Conservation (phyloP, 2,329 filamentous ascomycete species). For the Cladophialophora chaetospira region DNA sequence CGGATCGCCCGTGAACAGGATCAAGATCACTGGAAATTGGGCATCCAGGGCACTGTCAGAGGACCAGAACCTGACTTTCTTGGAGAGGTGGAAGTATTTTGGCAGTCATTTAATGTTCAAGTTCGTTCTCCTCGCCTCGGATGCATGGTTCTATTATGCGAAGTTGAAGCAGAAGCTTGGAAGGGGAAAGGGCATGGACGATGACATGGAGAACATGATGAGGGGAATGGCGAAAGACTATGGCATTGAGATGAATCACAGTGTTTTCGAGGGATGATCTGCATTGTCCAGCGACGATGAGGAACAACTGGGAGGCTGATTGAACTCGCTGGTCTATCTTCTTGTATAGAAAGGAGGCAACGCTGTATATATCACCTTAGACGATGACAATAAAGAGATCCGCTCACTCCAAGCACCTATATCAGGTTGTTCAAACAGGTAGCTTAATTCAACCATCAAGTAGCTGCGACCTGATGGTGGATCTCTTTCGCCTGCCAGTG, state of each 20-base stretch:
- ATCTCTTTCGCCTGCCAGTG: no score
- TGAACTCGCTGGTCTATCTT: no score
- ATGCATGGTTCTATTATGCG: slow-evolving; percentile 80
- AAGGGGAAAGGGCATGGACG: slow-evolving; percentile 83
- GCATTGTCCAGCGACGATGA: no score
- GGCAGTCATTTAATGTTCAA: slow-evolving; percentile 82
- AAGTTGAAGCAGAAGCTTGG: slow-evolving; percentile 77
- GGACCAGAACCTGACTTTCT: slow-evolving; percentile 63
- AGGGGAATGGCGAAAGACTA: slow-evolving; percentile 84
- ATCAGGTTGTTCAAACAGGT: no score
- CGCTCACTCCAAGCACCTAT: no score
- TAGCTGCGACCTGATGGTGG: no score
- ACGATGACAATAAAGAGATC: no score
- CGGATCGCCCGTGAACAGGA: slow-evolving; percentile 81
- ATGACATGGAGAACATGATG: slow-evolving; percentile 88
- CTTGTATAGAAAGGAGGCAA: background rate
- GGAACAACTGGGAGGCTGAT: background rate
- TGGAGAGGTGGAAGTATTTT: slow-evolving; percentile 67
- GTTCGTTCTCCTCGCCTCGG: slow-evolving; percentile 71
- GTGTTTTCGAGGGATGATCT: slow-evolving; percentile 73
- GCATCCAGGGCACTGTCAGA: slow-evolving; percentile 81
- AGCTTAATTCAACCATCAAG: no score
- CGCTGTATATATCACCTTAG: no score
- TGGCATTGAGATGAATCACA: slow-evolving; percentile 86
- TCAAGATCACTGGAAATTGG: slow-evolving; percentile 94